Evolutionary conservation across 73 alveolate genomes (phyloP).

Genomic region (Symbiodinium pilosum): DNA sequence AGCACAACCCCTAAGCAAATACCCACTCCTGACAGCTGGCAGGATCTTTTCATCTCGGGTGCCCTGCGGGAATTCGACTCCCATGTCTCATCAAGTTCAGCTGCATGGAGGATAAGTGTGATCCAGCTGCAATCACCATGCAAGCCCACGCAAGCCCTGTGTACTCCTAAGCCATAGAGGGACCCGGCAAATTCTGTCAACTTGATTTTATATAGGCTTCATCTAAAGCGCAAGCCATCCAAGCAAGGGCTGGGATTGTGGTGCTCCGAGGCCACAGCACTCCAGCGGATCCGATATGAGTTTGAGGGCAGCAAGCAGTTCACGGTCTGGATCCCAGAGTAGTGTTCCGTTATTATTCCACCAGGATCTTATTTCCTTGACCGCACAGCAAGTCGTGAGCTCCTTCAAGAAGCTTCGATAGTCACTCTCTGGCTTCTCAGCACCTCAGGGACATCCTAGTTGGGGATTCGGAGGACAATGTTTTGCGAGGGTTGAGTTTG

Average conservation of each 20-base stretch:
- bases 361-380: no score
- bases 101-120: neutral
- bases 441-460: no score
- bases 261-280: neutral
- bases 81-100: neutral
- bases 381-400: no score
- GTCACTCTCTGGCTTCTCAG: neutral
- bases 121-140: neutral
- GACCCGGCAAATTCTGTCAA: no score
- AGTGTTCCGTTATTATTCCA: no score
- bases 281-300: neutral
- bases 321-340: neutral
- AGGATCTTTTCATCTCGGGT: neutral
- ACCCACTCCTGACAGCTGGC: no score
- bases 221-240: neutral
- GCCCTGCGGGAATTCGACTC: neutral
- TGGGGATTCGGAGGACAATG: no score
- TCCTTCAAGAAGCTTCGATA: neutral
- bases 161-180: neutral
- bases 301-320: neutral
- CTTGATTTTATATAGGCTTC: neutral
- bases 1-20: no score
- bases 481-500: neutral
- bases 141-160: neutral
- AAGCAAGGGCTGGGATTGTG: no score